Evolutionary conservation across 192 early-diverging fungal genomes (phyloP).

Genomic region (Entomortierella chlamydospora): DNA sequence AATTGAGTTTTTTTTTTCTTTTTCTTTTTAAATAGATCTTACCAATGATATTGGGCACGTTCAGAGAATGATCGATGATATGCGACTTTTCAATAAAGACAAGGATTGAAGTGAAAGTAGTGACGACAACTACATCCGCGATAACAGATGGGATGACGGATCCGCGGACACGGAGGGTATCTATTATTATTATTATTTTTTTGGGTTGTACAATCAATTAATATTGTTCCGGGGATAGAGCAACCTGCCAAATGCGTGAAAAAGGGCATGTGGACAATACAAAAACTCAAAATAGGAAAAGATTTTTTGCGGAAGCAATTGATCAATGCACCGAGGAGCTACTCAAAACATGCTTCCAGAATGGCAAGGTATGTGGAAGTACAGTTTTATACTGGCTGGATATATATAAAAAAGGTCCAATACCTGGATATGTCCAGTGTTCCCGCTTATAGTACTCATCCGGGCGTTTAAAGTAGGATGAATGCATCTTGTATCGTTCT

Average conservation of each 20-base stretch:
- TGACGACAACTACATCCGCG: constrained; percentile 36
- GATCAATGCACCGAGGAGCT: too few relatives aligned
- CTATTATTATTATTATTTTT: constrained; percentile 6
- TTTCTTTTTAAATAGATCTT: background rate
- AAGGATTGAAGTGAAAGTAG: constrained; percentile 9
- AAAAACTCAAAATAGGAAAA: too few relatives aligned
- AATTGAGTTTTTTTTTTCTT: background rate
- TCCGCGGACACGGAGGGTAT: constrained; percentile 43
- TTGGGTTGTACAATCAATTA: background rate
- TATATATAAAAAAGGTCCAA: background rate
- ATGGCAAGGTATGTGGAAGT: too few relatives aligned
- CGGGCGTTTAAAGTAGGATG: constrained; percentile 33
- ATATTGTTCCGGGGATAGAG: too few relatives aligned
- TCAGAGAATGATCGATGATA: constrained; percentile 9
- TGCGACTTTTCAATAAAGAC: constrained; percentile 12
- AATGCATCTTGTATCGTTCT: background rate
- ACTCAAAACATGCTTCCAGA: too few relatives aligned
- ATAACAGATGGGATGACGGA: constrained; percentile 46
- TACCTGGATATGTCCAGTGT: constrained; percentile 52
- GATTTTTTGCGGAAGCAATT: too few relatives aligned
- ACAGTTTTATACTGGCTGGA: too few relatives aligned
- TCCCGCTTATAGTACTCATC: constrained; percentile 38
- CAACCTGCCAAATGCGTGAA: too few relatives aligned
- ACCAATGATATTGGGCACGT: constrained; percentile 42
- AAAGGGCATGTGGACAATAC: too few relatives aligned